Conservation (phyloP, 2,329 filamentous ascomycete genomes). For the Lachnellula arida region DNA sequence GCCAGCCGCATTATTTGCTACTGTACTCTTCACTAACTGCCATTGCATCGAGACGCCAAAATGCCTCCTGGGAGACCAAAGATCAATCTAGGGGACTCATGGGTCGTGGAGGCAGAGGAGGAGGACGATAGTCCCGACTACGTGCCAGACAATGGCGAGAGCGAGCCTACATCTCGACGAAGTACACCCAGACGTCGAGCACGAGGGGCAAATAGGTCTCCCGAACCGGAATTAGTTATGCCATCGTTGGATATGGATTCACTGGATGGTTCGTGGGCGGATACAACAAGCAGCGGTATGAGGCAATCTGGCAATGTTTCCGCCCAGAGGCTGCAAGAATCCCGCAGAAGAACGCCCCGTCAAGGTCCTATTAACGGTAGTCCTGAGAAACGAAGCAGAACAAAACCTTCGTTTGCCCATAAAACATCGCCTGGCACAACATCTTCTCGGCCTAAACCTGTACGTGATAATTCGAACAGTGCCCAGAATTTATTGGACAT, state of each 20-base stretch:
- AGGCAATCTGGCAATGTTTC: slow-evolving; percentile 12
- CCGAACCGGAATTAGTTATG: slow-evolving; percentile 32
- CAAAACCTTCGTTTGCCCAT: slow-evolving; percentile 1
- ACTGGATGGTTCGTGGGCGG: slow-evolving; percentile 28
- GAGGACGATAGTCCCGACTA: slow-evolving; percentile 16
- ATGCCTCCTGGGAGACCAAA: slow-evolving; percentile 22
- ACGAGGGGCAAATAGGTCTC: slow-evolving; percentile 22
- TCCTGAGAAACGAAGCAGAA: slow-evolving; percentile 20
- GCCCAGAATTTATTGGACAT: slow-evolving; percentile 21
- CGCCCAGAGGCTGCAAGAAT: slow-evolving; percentile 13
- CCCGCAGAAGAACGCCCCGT: slow-evolving; percentile 17
- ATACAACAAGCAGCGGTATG: slow-evolving; percentile 16
- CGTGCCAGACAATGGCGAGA: slow-evolving; percentile 18
- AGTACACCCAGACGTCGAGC: slow-evolving; percentile 18
- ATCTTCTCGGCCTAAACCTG: neutral
- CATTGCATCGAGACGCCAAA: neutral
- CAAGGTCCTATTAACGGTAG: slow-evolving; percentile 15
- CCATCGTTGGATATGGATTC: slow-evolving; percentile 29
- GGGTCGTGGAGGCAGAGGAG: slow-evolving; percentile 26
- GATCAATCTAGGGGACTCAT: slow-evolving; percentile 28
- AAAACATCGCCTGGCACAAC: neutral
- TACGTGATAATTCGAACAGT: neutral
- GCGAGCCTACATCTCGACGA: slow-evolving; percentile 9
- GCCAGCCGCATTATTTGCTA: neutral
- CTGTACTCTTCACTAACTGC: neutral